Evolutionary conservation across 2,329 filamentous ascomycete species (phyloP).

Genomic region (Domatiomyces globalis): DNA sequence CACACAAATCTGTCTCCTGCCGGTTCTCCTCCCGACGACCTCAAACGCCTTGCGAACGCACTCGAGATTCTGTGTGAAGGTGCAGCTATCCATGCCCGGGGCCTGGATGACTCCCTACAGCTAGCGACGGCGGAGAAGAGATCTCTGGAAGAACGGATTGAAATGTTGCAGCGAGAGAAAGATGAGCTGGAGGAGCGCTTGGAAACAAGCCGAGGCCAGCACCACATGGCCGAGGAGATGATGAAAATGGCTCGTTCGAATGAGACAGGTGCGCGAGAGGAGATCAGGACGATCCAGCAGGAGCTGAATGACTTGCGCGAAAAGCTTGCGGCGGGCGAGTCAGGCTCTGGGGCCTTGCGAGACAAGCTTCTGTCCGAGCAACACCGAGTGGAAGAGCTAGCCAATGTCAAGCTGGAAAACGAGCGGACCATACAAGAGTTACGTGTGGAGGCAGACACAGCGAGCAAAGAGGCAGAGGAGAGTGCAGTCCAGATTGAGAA

Average conservation of each 20-base stretch:
- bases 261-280: slow-evolving; percentile 32
- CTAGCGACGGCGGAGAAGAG: slow-evolving; percentile 52
- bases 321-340: slow-evolving; percentile 69
- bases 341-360: slow-evolving; percentile 63
- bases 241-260: slow-evolving; percentile 36
- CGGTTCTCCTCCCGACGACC: slow-evolving; percentile 41
- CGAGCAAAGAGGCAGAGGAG: slow-evolving; percentile 43
- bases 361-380: slow-evolving; percentile 65
- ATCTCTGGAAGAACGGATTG: slow-evolving; percentile 40
- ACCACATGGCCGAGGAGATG: slow-evolving; percentile 42
- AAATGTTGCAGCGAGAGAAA: slow-evolving; percentile 45
- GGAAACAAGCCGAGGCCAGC: slow-evolving; percentile 21
- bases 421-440: slow-evolving; percentile 62
- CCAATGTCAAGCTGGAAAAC: slow-evolving; percentile 57
- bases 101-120: slow-evolving; percentile 45
- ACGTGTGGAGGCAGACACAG: slow-evolving; percentile 58
- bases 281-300: slow-evolving; percentile 51
- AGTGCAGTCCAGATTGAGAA: slow-evolving; percentile 22
- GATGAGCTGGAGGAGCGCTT: slow-evolving; percentile 30
- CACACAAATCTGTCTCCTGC: slow-evolving; percentile 44
- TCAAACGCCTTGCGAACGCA: slow-evolving; percentile 44
- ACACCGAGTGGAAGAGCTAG: slow-evolving; percentile 50
- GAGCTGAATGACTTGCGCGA: slow-evolving; percentile 55
- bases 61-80: slow-evolving; percentile 46
- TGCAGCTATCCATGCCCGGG: slow-evolving; percentile 45